Evolutionary conservation across 1,284 basidiomycete species (phyloP), one percentile per base, ranked within the genome.

Genomic region (Schizopora paradoxa): DNA sequence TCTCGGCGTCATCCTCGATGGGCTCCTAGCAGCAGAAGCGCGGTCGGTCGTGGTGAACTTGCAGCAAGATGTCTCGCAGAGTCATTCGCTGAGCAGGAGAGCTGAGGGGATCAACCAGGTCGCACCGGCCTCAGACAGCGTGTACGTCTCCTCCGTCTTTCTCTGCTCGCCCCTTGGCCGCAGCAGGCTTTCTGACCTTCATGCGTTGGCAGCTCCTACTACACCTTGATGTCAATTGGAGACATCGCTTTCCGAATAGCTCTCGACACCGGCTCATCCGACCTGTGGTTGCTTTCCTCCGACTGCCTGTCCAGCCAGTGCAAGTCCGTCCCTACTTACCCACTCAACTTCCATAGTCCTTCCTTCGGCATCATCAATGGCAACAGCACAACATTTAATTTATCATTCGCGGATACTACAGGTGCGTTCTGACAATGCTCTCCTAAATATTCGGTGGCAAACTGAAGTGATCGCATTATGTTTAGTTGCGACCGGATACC

Each of bases 211-310:
- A 85, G 82, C 57, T 77, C 84, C 3, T 88, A 86, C 56, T 86
- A 76, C 55, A 65, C 73, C 13, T 61, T 84, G 34, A 67, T 86
- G 38, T 61, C 72, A 48, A 65, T 71, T 31, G 86, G 84, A 31
- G 66, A 69, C 48, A 74, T 84, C 51, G 76, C 63, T 55, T 82
- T 86, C 54, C 79, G 83, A 13, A 74, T 81, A n/a, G 74, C 76
- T 1, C 63, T 88, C 32, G 85, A 88, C 60, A 87, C 86, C 1
- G 86, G 70, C n/a, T 88, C 86, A 3, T 72, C 84, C 8, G 83
- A 86, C 60, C 58, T 83, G 14, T 89, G 84, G 85, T 54, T 87
- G 13, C 58, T 77, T 37, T 82, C 84, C 19, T 79, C 83, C 3
- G 68, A 59, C 5, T 88, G 86, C 62, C 60, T 61, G n/a, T 69